phyloP scores from a whole-genome alignment of 768 basidiomycete species.

The Kockovaella imperatae region DNA sequence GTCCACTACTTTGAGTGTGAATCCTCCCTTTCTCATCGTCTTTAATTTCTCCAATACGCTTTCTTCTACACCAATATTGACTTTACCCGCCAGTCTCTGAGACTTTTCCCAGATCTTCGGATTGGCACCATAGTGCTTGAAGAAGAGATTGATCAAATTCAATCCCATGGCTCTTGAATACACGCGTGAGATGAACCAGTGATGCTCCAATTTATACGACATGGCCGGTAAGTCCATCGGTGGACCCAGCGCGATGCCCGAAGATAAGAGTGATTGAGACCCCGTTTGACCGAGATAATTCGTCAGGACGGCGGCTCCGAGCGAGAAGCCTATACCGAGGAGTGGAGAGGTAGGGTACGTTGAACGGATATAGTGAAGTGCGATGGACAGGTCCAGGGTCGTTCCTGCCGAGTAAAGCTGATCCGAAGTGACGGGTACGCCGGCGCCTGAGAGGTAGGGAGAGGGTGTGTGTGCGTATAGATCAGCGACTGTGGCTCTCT shows the following conservation, averaged over 20 bases:
- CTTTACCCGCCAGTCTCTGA: too few species aligned
- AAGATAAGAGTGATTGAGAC: slow-evolving; percentile 26
- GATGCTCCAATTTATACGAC: slow-evolving; percentile 38
- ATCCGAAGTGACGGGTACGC: slow-evolving; percentile 69
- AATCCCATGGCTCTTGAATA: slow-evolving; percentile 38
- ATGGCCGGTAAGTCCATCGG: slow-evolving; percentile 41
- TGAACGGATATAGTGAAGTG: slow-evolving; percentile 64
- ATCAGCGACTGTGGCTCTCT: not conserved
- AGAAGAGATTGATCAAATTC: slow-evolving; percentile 35
- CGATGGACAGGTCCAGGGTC: slow-evolving; percentile 80
- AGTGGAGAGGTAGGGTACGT: slow-evolving; percentile 71
- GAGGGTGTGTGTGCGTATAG: too few species aligned
- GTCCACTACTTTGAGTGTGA: slow-evolving; percentile 34
- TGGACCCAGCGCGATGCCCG: slow-evolving; percentile 34
- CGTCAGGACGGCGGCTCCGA: slow-evolving; percentile 85
- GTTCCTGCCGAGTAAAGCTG: slow-evolving; percentile 67
- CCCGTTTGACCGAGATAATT: slow-evolving; percentile 84
- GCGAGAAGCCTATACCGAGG: slow-evolving; percentile 81
- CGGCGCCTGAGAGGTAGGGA: slow-evolving; percentile 49
- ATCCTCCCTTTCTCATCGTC: slow-evolving; percentile 8
- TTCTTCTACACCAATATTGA: too few species aligned
- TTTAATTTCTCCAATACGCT: slow-evolving; percentile 16
- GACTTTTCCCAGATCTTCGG: slow-evolving; percentile 16
- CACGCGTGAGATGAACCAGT: slow-evolving; percentile 26
- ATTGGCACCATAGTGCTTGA: slow-evolving; percentile 25